A percentile compares a stretch with the other conserved stretches of the same genome.
Evolutionary conservation across 257 asterid species (phyloP).

Genomic region (Solanum microdontum): DNA sequence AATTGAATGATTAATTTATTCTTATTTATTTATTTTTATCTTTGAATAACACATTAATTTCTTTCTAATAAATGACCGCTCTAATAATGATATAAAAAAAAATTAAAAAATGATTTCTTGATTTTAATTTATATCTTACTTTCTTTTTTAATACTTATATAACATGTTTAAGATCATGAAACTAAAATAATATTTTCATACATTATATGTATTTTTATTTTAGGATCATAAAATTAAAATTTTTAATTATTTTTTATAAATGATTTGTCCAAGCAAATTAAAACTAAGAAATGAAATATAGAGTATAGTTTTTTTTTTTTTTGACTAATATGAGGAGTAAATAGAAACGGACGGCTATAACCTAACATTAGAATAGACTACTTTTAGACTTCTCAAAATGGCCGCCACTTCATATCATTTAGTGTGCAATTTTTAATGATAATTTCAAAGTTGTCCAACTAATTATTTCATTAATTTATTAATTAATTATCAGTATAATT

Average conservation of each 20-base stretch:
- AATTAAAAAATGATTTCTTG: background rate
- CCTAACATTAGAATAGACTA: background rate
- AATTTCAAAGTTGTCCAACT: background rate
- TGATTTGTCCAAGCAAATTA: background rate
- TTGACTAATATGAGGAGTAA: background rate
- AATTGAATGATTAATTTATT: background rate
- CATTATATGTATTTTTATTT: background rate
- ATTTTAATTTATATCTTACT: background rate
- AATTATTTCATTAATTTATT: no score
- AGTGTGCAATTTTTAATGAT: background rate
- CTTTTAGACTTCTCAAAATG: constrained; percentile 8
- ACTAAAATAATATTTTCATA: background rate
- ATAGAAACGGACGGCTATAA: background rate
- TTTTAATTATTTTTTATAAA: background rate
- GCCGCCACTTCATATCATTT: constrained; percentile 13
- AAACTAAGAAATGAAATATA: background rate
- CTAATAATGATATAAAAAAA: background rate
- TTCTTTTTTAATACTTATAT: background rate
- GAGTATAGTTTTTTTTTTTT: background rate
- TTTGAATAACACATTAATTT: background rate
- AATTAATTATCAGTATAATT: background rate
- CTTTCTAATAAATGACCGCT: background rate
- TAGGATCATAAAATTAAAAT: background rate
- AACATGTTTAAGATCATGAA: background rate
- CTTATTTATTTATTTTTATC: background rate